Conservation (phyloP, 2,329 filamentous ascomycete species). For the Cryphonectria radicalis region DNA sequence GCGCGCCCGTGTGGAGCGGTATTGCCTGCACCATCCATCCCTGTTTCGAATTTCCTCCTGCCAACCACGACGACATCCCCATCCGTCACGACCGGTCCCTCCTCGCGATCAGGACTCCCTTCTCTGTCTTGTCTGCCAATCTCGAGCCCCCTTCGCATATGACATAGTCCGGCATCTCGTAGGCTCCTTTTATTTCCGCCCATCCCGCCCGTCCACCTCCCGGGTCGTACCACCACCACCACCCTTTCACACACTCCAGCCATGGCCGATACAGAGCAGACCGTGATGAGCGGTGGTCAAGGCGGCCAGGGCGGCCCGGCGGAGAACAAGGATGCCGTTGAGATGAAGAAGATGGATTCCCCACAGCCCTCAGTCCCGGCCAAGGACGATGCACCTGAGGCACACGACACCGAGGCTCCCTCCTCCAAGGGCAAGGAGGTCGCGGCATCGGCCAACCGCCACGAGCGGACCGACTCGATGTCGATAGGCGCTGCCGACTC, state of each 20-base stretch:
- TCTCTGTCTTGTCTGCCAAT: constrained; percentile 1
- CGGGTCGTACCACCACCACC: constrained; percentile 12
- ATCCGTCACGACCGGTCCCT: not conserved
- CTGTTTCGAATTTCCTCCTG: constrained; percentile 23
- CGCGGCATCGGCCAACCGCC: constrained; percentile 33
- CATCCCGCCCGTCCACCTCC: constrained; percentile 11
- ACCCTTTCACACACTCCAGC: constrained; percentile 12
- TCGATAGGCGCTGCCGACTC: constrained; percentile 40
- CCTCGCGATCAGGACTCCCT: not conserved
- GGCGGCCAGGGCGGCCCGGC: constrained; percentile 16
- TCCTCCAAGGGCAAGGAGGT: constrained; percentile 38
- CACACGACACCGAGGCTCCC: constrained; percentile 30
- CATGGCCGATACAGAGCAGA: constrained; percentile 29
- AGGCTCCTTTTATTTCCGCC: constrained; percentile 15
- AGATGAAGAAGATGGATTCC: constrained; percentile 28
- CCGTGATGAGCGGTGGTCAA: constrained; percentile 23
- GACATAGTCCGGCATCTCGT: constrained; percentile 21
- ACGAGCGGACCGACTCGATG: constrained; percentile 37
- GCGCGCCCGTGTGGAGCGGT: constrained; percentile 12
- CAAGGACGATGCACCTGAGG: constrained; percentile 23
- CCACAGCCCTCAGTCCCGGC: constrained; percentile 26
- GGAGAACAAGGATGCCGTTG: constrained; percentile 28
- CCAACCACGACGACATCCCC: constrained; percentile 22
- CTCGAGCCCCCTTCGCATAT: constrained; percentile 17
- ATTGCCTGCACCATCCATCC: constrained; percentile 18